Conservation (phyloP, 345 rosid species). For the Crucihimalaya himalaica region DNA sequence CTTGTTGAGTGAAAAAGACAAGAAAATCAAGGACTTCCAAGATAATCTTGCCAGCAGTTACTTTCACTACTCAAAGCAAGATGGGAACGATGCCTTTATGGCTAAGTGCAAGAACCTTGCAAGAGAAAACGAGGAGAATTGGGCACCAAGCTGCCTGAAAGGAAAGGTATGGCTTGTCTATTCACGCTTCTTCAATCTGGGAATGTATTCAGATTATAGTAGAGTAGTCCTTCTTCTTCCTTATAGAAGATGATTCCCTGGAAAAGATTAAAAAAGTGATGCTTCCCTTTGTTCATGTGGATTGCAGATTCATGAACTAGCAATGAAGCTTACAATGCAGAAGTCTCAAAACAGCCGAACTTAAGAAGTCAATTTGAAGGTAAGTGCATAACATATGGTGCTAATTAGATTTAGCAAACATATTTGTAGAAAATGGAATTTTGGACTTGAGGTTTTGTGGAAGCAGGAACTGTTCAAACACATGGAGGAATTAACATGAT, state of each 20-base stretch:
- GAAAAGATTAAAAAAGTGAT: background rate
- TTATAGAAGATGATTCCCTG: background rate
- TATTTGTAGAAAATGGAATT: background rate
- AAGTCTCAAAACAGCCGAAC: conserved; percentile 82
- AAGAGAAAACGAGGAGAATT: conserved; percentile 98
- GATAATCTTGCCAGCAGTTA: conserved; percentile 83
- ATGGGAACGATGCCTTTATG: conserved; percentile 96
- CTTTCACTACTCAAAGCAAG: conserved; percentile 87
- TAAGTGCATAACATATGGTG: conserved; percentile 36
- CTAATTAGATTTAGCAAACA: background rate
- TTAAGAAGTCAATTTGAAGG: conserved; percentile 93
- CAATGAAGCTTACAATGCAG: conserved; percentile 82
- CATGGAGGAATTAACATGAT: conserved; percentile 78
- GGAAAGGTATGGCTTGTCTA: conserved; percentile 68
- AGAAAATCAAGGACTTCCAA: conserved; percentile 91
- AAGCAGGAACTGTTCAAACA: conserved; percentile 64
- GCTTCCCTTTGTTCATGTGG: conserved; percentile 9
- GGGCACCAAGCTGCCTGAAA: conserved; percentile 93
- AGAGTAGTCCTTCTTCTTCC: background rate
- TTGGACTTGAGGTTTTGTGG: conserved; percentile 28
- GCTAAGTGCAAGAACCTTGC: conserved; percentile 89
- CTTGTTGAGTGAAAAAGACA: conserved; percentile 95
- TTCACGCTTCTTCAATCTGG: conserved; percentile 14
- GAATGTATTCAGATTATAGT: background rate
- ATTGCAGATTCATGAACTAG: conserved; percentile 80